Evolutionary conservation across 345 rosid species (phyloP).

Genomic region (Citrus sinensis): DVS_A1.0 CM039166.1:19727001-19727500

Average conservation of each 20-base stretch:
- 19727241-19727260: conserved; percentile 96
- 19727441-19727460: conserved; percentile 86
- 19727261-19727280: conserved; percentile 92
- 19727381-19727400: conserved; percentile 94
- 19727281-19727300: conserved; percentile 77
- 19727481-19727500: conserved; percentile 92
- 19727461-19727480: conserved; percentile 93
- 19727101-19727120: conserved; percentile 64
- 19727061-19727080: conserved; percentile 52
- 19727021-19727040: conserved; percentile 63
- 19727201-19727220: conserved; percentile 95
- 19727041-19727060: conserved; percentile 56
- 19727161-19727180: conserved; percentile 69
- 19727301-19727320: conserved; percentile 73
- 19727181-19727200: conserved; percentile 60
- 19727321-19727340: conserved; percentile 98
- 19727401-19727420: conserved; percentile 82
- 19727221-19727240: conserved; percentile 89
- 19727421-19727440: conserved; percentile 80
- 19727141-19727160: conserved; percentile 46
- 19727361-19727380: conserved; percentile 90
- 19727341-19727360: conserved; percentile 84
- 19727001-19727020: conserved; percentile 62
- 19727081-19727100: conserved; percentile 60
- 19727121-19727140: conserved; percentile 57